These are phyloP conservation scores for Epichloe brachyelytri DNA, from an alignment of 2,329 filamentous ascomycete genomes.

Conservation along the genomic window DNA sequence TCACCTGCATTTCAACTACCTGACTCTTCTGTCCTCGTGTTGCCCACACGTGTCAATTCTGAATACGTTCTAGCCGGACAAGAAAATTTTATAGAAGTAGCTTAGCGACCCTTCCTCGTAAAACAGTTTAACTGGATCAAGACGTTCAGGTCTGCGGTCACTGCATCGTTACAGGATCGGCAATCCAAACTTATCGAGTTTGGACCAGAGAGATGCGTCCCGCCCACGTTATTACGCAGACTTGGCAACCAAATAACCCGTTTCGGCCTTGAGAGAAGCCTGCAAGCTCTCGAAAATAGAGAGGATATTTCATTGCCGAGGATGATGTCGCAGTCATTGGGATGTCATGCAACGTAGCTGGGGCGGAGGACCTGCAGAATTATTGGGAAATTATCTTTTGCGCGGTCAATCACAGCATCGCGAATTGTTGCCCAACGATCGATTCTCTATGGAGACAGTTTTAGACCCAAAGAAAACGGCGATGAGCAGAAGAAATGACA, in stretches of 20 bases:
- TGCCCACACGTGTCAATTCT: not conserved
- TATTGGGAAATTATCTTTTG: constrained; percentile 18
- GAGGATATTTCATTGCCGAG: not conserved
- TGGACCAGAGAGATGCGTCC: not conserved
- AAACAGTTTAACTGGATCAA: constrained; percentile 44
- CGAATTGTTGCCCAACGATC: constrained; percentile 5
- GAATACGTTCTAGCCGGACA: not conserved
- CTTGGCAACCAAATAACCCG: no score
- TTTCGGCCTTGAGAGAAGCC: no score
- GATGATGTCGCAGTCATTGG: constrained; percentile 25
- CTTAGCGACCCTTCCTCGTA: constrained; percentile 22
- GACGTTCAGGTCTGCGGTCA: not conserved
- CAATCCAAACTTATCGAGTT: not conserved
- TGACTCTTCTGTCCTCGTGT: not conserved
- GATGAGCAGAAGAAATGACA: not conserved
- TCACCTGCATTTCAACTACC: not conserved
- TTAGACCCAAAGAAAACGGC: not conserved
- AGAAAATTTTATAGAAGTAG: not conserved
- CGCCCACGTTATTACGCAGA: not conserved
- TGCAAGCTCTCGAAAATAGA: no score
- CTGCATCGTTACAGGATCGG: not conserved
- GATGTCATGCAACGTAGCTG: constrained; percentile 25
- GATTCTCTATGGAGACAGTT: not conserved
- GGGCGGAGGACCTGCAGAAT: constrained; percentile 19
- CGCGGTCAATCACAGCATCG: constrained; percentile 6